These are phyloP conservation scores for Phialophora chinensis DNA, from an alignment of 2,329 filamentous ascomycete genomes.

Conservation along the genomic window DNA sequence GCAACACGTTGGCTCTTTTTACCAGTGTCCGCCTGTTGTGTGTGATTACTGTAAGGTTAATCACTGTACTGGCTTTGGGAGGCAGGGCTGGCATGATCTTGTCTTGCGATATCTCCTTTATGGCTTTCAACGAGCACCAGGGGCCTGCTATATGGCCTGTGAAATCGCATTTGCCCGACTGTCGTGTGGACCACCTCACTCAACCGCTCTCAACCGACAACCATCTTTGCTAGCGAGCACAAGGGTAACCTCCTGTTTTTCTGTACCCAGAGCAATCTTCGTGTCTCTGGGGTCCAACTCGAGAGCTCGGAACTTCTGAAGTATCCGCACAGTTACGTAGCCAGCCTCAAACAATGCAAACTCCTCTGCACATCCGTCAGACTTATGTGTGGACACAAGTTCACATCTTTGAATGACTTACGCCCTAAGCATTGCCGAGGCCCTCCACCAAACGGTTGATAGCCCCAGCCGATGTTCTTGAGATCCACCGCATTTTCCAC, in stretches of 20 bases:
- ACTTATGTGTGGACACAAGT: not conserved
- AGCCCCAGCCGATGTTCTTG: not conserved
- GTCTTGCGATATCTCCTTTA: not conserved
- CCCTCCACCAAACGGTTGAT: not conserved
- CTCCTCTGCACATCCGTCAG: not conserved
- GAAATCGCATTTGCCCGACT: no score
- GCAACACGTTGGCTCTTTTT: no score
- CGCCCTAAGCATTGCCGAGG: not conserved
- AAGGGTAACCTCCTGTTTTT: constrained; percentile 1
- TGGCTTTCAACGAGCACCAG: no score
- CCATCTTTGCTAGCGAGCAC: not conserved
- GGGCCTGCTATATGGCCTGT: no score
- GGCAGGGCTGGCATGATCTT: no score
- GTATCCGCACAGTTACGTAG: not conserved
- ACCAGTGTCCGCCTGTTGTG: not conserved
- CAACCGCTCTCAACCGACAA: not conserved
- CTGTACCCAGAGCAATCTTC: not conserved
- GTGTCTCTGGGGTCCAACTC: not conserved
- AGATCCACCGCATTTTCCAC: not conserved
- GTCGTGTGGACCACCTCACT: not conserved
- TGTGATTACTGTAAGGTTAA: no score
- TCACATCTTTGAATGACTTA: not conserved
- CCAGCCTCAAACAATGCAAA: constrained; percentile 1
- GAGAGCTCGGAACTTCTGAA: not conserved
- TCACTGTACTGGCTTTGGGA: no score